Conservation (phyloP, 2,329 filamentous ascomycete species). For the Stromatinia cepivora region DNA sequence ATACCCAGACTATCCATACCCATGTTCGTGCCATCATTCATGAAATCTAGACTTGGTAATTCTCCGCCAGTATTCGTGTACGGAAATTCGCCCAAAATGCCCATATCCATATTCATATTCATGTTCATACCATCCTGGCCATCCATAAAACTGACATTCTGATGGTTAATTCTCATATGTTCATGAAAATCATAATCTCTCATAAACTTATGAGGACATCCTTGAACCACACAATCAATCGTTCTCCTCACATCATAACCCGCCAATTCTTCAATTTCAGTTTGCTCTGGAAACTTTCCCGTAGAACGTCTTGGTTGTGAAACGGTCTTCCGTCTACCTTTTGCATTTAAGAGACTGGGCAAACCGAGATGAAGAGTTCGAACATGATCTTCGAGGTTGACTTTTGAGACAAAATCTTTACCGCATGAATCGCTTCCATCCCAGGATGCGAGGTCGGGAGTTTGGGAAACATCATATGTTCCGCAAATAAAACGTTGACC, state of each 20-base stretch:
- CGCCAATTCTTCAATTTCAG: conserved; percentile 51
- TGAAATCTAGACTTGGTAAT: conserved; percentile 16
- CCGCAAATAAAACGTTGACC: conserved; percentile 80
- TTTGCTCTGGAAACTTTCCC: conserved; percentile 10
- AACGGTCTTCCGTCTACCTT: conserved; percentile 39
- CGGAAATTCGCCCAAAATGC: neutral
- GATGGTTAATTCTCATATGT: conserved; percentile 52
- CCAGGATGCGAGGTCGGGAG: conserved; percentile 64
- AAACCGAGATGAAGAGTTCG: conserved; percentile 77
- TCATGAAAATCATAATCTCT: conserved; percentile 58
- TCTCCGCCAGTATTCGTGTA: conserved; percentile 1
- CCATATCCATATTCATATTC: neutral
- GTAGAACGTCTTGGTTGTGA: conserved; percentile 5
- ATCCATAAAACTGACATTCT: conserved; percentile 15
- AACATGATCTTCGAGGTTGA: conserved; percentile 79
- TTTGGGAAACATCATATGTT: conserved; percentile 58
- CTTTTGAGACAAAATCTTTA: conserved; percentile 73
- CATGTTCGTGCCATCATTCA: neutral
- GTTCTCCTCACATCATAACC: conserved; percentile 49
- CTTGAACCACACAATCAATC: conserved; percentile 52
- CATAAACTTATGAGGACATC: conserved; percentile 56
- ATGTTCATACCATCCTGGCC: conserved; percentile 9
- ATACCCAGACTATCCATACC: neutral
- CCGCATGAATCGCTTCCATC: conserved; percentile 68
- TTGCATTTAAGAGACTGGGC: conserved; percentile 44